These are phyloP conservation scores for Albizia julibrissin DNA, from an alignment of 306 rosid genomes.

Conservation along the genomic window DNA sequence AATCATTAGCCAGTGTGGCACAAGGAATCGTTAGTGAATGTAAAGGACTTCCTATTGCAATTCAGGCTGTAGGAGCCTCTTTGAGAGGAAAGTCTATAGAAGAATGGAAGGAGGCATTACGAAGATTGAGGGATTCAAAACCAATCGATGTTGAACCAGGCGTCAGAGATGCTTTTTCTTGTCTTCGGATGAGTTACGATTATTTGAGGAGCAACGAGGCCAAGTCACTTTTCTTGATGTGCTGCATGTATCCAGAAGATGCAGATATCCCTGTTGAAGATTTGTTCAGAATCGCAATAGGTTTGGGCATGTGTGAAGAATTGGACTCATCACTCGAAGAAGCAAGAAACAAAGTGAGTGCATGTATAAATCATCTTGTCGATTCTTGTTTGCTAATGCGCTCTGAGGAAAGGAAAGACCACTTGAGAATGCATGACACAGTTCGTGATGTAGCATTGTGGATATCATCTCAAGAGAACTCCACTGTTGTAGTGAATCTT, in stretches of 20 bases:
- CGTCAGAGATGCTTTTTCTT: not conserved
- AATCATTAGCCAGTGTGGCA: not conserved
- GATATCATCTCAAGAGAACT: not conserved
- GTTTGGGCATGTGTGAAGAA: not conserved
- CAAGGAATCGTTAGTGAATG: not conserved
- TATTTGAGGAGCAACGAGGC: not conserved
- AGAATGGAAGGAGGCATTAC: not conserved
- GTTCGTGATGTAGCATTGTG: slow-evolving; percentile 3
- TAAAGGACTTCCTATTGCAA: slow-evolving; percentile 14
- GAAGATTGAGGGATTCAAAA: not conserved
- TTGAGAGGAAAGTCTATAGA: not conserved
- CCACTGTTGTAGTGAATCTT: not conserved
- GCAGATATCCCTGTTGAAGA: not conserved
- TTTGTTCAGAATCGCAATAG: not conserved
- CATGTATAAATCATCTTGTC: slow-evolving; percentile 12
- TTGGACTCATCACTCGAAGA: not conserved
- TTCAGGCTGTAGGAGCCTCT: not conserved
- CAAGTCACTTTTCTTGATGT: slow-evolving; percentile 4
- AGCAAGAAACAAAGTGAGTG: not conserved
- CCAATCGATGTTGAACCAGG: not conserved
- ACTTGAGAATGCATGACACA: slow-evolving; percentile 23
- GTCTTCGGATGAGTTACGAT: not conserved
- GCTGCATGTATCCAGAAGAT: not conserved
- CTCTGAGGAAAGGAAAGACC: not conserved
- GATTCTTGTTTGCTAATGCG: slow-evolving; percentile 20